Percentiles rank a stretch among this genome's conserved stretches.
These are phyloP conservation scores for Perkinsus olseni DNA, from an alignment of 169 alveolate genomes.

Conservation along the genomic window DNA sequence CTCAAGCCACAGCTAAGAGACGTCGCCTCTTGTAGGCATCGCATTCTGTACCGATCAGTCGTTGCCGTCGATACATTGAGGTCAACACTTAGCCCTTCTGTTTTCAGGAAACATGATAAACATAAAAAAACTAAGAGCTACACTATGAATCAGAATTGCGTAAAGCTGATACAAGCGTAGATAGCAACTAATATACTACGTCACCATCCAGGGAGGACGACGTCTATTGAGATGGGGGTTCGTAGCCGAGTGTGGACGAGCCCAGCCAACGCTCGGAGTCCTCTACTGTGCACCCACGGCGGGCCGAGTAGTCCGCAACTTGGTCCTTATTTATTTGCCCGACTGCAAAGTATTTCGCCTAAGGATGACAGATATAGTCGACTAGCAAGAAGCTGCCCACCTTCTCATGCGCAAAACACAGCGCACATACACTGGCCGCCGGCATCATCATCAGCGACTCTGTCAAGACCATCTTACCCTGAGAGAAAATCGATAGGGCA, in stretches of 20 bases:
- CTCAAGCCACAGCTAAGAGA: too few relatives aligned
- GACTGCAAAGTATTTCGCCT: constrained; percentile 34
- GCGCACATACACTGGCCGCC: constrained; percentile 48
- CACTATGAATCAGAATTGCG: too few relatives aligned
- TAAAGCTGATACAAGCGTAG: too few relatives aligned
- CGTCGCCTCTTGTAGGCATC: too few relatives aligned
- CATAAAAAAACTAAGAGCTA: too few relatives aligned
- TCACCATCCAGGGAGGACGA: background rate
- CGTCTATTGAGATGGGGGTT: background rate
- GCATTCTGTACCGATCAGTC: too few relatives aligned
- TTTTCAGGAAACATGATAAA: too few relatives aligned
- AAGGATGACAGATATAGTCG: background rate
- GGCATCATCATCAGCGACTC: constrained; percentile 51
- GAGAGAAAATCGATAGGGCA: background rate
- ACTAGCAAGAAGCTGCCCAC: background rate
- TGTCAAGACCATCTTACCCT: constrained; percentile 31
- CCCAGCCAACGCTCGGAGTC: constrained; percentile 33
- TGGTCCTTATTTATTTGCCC: constrained; percentile 41
- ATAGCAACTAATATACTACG: too few relatives aligned
- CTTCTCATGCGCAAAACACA: constrained; percentile 27
- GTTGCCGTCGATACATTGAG: too few relatives aligned
- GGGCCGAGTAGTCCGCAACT: constrained; percentile 39
- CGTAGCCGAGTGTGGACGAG: background rate
- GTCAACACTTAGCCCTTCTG: too few relatives aligned
- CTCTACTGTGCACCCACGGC: constrained; percentile 30